Conservation (phyloP, 179 eudicot species). For the Silene noctiflora region DNA sequence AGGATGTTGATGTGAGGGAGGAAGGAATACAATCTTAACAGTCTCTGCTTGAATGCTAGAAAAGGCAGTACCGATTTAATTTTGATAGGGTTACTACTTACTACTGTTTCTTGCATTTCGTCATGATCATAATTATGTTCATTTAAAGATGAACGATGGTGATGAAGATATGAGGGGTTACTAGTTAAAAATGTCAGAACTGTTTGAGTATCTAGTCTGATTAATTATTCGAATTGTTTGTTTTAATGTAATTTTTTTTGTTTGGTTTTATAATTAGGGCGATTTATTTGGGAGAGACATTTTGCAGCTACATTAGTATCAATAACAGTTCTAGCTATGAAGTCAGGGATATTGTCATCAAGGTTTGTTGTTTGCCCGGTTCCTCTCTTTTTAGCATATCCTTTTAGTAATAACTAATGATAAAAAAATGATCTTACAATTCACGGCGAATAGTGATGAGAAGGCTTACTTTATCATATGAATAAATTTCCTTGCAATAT, state of each 20-base stretch:
- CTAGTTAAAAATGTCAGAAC: not conserved
- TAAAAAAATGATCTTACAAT: not conserved
- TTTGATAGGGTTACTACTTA: not conserved
- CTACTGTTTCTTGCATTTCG: too few species aligned
- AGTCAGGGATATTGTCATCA: slow-evolving; percentile 72
- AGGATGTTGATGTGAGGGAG: too few species aligned
- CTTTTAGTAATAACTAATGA: not conserved
- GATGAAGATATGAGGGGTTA: not conserved
- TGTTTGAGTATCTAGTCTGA: not conserved
- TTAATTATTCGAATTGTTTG: not conserved
- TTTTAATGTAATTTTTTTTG: slow-evolving; percentile 4
- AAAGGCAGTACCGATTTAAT: not conserved
- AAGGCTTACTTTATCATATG: too few species aligned
- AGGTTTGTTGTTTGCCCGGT: slow-evolving; percentile 42
- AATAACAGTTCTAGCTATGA: slow-evolving; percentile 85
- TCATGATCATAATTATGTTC: not conserved
- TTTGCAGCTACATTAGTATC: slow-evolving; percentile 91
- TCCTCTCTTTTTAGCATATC: not conserved
- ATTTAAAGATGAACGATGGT: not conserved
- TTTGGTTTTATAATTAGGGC: slow-evolving; percentile 41
- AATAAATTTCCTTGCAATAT: too few species aligned
- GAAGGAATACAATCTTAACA: too few species aligned
- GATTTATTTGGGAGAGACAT: slow-evolving; percentile 95
- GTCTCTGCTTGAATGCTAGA: not conserved
- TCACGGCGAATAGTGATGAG: too few species aligned